Conservation (phyloP, 139 green algal species). For the Micractinium sp. region DNA sequence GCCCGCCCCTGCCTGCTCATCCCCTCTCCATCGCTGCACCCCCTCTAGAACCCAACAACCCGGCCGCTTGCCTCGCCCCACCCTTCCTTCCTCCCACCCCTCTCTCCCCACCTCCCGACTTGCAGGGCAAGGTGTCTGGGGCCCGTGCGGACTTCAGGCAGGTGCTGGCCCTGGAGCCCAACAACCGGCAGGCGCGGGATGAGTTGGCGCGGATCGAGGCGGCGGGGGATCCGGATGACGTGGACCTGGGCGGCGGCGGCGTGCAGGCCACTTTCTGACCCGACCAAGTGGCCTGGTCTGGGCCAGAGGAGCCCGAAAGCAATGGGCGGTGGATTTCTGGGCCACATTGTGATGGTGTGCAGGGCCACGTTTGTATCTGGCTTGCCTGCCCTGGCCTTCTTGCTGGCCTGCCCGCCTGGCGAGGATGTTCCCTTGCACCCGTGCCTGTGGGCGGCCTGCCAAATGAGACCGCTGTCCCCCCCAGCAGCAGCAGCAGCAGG, state of each 20-base stretch:
- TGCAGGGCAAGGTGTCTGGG: constrained; percentile 26
- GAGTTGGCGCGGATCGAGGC: constrained; percentile 43
- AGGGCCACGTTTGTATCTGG: too few relatives aligned
- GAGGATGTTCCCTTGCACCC: neutral
- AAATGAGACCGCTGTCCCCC: neutral
- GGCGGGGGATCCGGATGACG: neutral
- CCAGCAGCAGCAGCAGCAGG: too few relatives aligned
- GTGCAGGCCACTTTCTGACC: neutral
- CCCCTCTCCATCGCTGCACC: neutral
- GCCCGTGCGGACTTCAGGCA: constrained; percentile 55
- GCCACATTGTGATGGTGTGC: too few relatives aligned
- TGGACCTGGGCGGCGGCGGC: neutral
- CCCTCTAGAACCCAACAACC: too few relatives aligned
- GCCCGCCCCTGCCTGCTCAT: neutral
- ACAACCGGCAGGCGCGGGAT: constrained; percentile 58
- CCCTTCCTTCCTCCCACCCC: neutral
- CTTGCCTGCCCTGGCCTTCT: neutral
- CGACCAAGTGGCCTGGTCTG: too few relatives aligned
- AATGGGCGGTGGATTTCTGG: too few relatives aligned
- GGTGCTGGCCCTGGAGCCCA: constrained; percentile 56
- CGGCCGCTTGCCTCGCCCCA: neutral
- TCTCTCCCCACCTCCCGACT: neutral
- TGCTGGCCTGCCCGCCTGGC: neutral
- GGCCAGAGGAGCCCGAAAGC: too few relatives aligned
- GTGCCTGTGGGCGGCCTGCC: neutral